Conservation (phyloP, 1,139 yeast genomes). For the Zygosaccharomyces pseudobailii region DNA sequence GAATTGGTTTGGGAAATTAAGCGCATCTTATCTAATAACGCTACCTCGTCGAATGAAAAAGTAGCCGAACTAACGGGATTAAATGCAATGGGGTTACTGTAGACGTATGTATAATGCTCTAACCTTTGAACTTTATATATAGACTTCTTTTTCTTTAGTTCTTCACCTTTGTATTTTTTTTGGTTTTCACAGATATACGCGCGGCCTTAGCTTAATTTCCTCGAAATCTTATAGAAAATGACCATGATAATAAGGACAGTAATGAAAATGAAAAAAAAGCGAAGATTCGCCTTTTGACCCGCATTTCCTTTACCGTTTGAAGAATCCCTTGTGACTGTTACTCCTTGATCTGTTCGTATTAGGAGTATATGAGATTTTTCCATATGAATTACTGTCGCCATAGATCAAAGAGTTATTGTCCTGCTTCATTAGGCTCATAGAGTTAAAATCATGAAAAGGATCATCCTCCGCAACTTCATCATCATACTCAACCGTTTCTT, state of each 20-base stretch:
- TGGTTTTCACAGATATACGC: background rate
- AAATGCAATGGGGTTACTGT: background rate
- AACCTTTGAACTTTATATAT: background rate
- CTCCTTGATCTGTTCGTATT: conserved; percentile 37
- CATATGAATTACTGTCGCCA: conserved; percentile 52
- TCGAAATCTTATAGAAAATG: background rate
- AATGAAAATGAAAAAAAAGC: background rate
- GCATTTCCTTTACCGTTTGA: conserved; percentile 36
- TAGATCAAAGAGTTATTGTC: conserved; percentile 47
- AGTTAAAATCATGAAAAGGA: conserved; percentile 84
- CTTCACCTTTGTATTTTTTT: background rate
- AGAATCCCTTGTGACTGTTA: conserved; percentile 35
- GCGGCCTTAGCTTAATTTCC: background rate
- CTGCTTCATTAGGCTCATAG: conserved; percentile 81
- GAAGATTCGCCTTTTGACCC: background rate
- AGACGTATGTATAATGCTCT: background rate
- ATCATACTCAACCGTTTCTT: conserved; percentile 34
- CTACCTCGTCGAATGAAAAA: conserved; percentile 5
- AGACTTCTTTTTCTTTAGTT: background rate
- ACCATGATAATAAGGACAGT: background rate
- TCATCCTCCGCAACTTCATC: conserved; percentile 43
- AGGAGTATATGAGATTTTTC: conserved; percentile 65
- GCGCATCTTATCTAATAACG: background rate
- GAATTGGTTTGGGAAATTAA: conserved; percentile 8
- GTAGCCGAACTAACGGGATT: conserved; percentile 10